Base-by-base conservation (phyloP, 2,329 filamentous ascomycete species). In the Pestalotiopsis sp. region DNA sequence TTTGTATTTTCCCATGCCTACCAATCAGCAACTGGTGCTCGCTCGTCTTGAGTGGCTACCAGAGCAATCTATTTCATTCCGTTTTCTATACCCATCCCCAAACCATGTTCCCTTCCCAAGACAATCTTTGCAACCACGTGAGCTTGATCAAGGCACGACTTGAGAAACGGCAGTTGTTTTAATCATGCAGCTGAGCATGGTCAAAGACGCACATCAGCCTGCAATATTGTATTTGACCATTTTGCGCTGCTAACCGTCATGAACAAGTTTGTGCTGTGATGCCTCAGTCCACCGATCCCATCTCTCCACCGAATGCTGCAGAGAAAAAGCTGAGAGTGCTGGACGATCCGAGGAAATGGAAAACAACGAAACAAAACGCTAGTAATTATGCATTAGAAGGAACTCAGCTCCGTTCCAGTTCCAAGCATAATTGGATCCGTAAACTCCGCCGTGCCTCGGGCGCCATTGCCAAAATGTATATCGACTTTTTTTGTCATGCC, bases 381-480 rank as follows among this genome's bases (percentile, higher is more conserved):
- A 23, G 20, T 52, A 52, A 67, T 67, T 67, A 67, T 67, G 66
- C 66, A 67, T 67, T 67, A 67, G 31, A 67, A 38, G 45, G 41
- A 62, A 20, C 13, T 38, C 38, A 45, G 49, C 56, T 66, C 58
- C 31, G 52, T 45, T 66, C 31, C 66, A 40, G 40, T 36, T 52
- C 66, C 57, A 63, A 63, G 66, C 38, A 56, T 62, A 67, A 62
- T 25, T 63, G 61, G 45, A 52, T 52, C 66, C 66, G 38, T 56
- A 41, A 52, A 64, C 31, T 36, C 31, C 61, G 61, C 61, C 57
- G 14, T 27, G 12, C 20, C 31, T 40, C 12, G 31, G 38, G 9
- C 59, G 57, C 52, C 52, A 25, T 27, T 23, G 49, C 40, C 40
- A 57, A 62, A 62, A 36, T 67, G n/a, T 40, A 62, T 36, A 52